Evolutionary conservation across 2,329 filamentous ascomycete genomes (phyloP).

Genomic region (Epichloe glyceriae): DNA sequence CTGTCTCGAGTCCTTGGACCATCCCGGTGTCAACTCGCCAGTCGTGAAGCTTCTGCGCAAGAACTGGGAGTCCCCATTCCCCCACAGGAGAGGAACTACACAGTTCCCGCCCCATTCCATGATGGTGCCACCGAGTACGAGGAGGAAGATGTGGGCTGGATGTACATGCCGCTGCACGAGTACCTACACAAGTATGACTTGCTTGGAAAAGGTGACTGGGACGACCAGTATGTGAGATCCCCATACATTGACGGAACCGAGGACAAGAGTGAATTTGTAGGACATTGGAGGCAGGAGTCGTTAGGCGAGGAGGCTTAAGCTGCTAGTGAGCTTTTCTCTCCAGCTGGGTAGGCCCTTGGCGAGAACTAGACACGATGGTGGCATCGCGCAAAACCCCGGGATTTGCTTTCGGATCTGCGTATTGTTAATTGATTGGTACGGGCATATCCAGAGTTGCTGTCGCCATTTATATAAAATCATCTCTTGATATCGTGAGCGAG

Average conservation of each 20-base stretch:
- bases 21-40: not conserved
- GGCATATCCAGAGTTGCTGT: no score
- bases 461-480: no score
- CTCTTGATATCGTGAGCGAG: no score
- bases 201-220: not conserved
- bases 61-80: not conserved
- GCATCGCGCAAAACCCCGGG: no score
- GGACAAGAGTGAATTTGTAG: not conserved
- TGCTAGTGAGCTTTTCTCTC: not conserved
- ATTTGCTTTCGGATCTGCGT: no score
- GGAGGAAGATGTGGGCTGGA: not conserved
- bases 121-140: not conserved
- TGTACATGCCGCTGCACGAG: not conserved
- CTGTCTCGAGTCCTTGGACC: not conserved
- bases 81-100: not conserved
- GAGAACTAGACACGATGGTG: no score
- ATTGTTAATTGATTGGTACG: no score
- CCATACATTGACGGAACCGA: not conserved
- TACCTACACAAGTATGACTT: not conserved
- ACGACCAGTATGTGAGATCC: not conserved
- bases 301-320: not conserved
- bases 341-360: no score
- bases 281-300: not conserved
- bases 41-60: not conserved
- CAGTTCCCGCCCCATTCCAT: not conserved